A percentile compares a stretch with the other conserved stretches of the same genome.
phyloP scores from a whole-genome alignment of 1,139 yeast genomes.

The Yamadazyma triangularis region DNA sequence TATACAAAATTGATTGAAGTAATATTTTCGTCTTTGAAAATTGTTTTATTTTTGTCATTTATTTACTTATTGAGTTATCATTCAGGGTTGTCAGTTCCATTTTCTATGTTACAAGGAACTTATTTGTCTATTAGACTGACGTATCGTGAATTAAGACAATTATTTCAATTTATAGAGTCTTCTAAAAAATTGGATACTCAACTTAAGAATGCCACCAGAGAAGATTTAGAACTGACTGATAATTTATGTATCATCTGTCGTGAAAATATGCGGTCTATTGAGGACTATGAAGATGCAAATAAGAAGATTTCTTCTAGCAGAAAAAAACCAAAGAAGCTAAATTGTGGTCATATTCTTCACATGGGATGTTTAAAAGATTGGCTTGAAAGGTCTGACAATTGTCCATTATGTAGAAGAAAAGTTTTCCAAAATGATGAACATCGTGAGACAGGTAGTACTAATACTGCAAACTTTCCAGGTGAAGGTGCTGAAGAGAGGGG shows the following conservation, averaged over 20 bases:
- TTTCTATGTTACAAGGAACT: slow-evolving; percentile 65
- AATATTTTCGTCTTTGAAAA: slow-evolving; percentile 38
- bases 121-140: slow-evolving; percentile 50
- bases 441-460: slow-evolving; percentile 1
- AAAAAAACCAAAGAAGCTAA: slow-evolving; percentile 65
- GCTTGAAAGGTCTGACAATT: slow-evolving; percentile 86
- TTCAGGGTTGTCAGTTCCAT: slow-evolving; percentile 55
- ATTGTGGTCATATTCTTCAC: slow-evolving; percentile 86
- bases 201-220: slow-evolving; percentile 55
- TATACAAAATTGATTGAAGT: slow-evolving; percentile 59
- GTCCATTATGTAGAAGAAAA: slow-evolving; percentile 88
- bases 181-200: slow-evolving; percentile 62
- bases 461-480: too few relatives aligned
- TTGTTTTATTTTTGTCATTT: slow-evolving; percentile 27
- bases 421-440: slow-evolving; percentile 34
- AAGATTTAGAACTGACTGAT: slow-evolving; percentile 58
- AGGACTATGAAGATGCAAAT: slow-evolving; percentile 20
- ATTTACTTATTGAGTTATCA: slow-evolving; percentile 42
- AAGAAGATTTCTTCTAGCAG: slow-evolving; percentile 31
- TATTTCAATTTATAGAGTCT: slow-evolving; percentile 55
- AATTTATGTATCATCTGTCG: slow-evolving; percentile 79
- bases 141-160: slow-evolving; percentile 46
- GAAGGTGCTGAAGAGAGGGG: too few relatives aligned
- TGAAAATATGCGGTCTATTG: slow-evolving; percentile 63
- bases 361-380: slow-evolving; percentile 88